Conservation (phyloP, 1,284 basidiomycete genomes). For the Exobasidium rhododendri region DNA sequence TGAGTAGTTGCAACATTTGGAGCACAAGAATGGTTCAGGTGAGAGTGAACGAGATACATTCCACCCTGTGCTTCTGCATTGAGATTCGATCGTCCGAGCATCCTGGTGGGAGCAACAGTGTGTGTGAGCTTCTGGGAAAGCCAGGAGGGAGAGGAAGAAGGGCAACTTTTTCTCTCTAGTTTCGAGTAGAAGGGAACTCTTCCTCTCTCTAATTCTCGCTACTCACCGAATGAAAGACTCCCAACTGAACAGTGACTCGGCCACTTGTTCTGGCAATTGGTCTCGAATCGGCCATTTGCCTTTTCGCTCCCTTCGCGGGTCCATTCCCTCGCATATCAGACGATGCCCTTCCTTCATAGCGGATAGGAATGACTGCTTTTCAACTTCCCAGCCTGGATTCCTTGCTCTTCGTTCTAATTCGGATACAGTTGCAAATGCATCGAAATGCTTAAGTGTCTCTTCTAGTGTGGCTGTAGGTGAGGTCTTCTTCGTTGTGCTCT, state of each 20-base stretch:
- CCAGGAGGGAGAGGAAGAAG: constrained; percentile 36
- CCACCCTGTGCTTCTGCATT: constrained; percentile 84
- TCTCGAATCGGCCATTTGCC: constrained; percentile 8
- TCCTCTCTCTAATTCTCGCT: constrained; percentile 40
- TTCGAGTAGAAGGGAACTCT: constrained; percentile 16
- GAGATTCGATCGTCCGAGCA: constrained; percentile 76
- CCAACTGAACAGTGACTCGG: constrained; percentile 15
- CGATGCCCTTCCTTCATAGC: constrained; percentile 24
- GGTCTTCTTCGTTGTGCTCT: constrained; percentile 15
- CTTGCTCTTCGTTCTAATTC: constrained; percentile 42
- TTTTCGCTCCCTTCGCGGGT: constrained; percentile 23
- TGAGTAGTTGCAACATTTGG: constrained; percentile 75
- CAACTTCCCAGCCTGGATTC: constrained; percentile 44
- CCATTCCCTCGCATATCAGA: constrained; percentile 28
- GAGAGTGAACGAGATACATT: constrained; percentile 77
- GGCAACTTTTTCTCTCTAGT: background rate
- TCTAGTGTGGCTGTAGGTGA: constrained; percentile 26
- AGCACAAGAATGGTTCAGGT: constrained; percentile 77
- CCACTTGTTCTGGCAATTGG: constrained; percentile 12
- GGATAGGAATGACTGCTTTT: constrained; percentile 24
- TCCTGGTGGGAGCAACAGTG: no score
- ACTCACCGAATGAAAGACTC: constrained; percentile 30
- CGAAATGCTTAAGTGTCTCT: constrained; percentile 24
- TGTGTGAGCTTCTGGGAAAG: constrained; percentile 65
- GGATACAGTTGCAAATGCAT: constrained; percentile 42